Percentiles rank a stretch among this genome's conserved stretches.
Conservation (phyloP, 139 green algal species). For the Volvox reticuliferus region DNA sequence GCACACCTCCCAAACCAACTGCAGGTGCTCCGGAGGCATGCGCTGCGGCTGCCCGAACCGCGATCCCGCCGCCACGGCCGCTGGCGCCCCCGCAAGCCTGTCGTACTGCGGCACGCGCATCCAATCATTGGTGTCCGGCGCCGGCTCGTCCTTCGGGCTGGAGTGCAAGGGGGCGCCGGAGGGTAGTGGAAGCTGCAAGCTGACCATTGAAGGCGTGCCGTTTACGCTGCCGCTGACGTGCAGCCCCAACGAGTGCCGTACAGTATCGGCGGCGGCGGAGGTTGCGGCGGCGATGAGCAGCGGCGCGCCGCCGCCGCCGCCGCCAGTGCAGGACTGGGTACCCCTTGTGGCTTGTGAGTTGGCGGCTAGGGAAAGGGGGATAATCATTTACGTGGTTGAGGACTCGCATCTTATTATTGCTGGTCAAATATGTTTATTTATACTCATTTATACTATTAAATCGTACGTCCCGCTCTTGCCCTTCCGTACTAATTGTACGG, state of each 20-base stretch:
- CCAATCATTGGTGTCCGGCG: not conserved
- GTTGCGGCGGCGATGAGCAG: slow-evolving; percentile 34
- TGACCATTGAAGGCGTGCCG: not conserved
- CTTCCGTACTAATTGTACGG: too few relatives aligned
- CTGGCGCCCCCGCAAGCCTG: not conserved
- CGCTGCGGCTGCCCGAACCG: slow-evolving; percentile 29
- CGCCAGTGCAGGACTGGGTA: slow-evolving; percentile 36
- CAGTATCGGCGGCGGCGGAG: not conserved
- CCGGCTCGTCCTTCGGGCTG: not conserved
- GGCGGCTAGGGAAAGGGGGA: too few relatives aligned
- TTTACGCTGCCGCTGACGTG: slow-evolving; percentile 15
- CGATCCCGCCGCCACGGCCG: not conserved
- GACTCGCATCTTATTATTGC: too few relatives aligned
- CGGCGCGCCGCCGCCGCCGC: not conserved
- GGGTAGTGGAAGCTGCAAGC: not conserved
- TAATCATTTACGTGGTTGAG: too few relatives aligned
- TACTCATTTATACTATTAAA: too few relatives aligned
- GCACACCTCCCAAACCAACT: too few relatives aligned
- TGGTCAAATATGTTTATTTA: too few relatives aligned
- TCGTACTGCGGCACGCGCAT: not conserved
- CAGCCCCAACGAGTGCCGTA: slow-evolving; percentile 32
- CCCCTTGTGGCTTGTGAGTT: slow-evolving; percentile 23
- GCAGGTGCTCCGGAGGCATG: slow-evolving; percentile 30
- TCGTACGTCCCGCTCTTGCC: too few relatives aligned
- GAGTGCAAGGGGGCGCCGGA: not conserved